Conservation (phyloP, 1,284 basidiomycete genomes). For the Leccinum subrobustum region DNA sequence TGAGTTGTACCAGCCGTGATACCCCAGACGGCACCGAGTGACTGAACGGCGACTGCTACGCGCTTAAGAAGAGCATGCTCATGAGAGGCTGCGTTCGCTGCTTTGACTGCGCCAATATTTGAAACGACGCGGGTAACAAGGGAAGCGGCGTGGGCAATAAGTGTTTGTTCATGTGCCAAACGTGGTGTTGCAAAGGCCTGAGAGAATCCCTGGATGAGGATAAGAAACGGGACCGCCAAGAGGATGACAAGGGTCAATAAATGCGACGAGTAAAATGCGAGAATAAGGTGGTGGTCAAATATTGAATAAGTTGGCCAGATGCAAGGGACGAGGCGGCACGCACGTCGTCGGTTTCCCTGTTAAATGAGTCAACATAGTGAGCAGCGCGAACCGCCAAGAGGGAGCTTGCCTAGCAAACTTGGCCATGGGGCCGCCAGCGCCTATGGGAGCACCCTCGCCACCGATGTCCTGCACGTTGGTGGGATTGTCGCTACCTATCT, state of each 20-base stretch:
- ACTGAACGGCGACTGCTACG: slow-evolving; percentile 49
- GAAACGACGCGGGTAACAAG: slow-evolving; percentile 77
- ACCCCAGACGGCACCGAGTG: slow-evolving; percentile 76
- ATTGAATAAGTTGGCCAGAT: slow-evolving; percentile 77
- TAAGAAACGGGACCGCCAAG: slow-evolving; percentile 82
- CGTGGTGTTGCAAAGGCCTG: slow-evolving; percentile 70
- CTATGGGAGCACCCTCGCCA: slow-evolving; percentile 54
- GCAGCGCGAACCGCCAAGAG: background rate
- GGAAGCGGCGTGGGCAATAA: slow-evolving; percentile 72
- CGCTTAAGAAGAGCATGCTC: slow-evolving; percentile 55
- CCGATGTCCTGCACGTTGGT: slow-evolving; percentile 39
- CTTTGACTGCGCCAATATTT: slow-evolving; percentile 91
- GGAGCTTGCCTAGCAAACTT: slow-evolving; percentile 80
- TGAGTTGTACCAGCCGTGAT: slow-evolving; percentile 68
- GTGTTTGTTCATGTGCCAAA: slow-evolving; percentile 64
- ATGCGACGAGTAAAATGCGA: slow-evolving; percentile 83
- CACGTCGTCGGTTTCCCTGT: slow-evolving; percentile 93
- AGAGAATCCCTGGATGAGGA: slow-evolving; percentile 73
- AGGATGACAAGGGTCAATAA: slow-evolving; percentile 90
- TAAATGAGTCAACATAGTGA: slow-evolving; percentile 6
- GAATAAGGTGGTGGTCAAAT: slow-evolving; percentile 50
- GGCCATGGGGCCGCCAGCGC: slow-evolving; percentile 92
- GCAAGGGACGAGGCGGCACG: slow-evolving; percentile 80
- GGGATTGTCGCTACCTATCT: slow-evolving; percentile 66
- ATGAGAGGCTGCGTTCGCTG: slow-evolving; percentile 81